Percentiles rank a stretch among this genome's conserved stretches.
phyloP scores from a whole-genome alignment of 1,284 basidiomycete species.

The Puccinia polysora region DNA sequence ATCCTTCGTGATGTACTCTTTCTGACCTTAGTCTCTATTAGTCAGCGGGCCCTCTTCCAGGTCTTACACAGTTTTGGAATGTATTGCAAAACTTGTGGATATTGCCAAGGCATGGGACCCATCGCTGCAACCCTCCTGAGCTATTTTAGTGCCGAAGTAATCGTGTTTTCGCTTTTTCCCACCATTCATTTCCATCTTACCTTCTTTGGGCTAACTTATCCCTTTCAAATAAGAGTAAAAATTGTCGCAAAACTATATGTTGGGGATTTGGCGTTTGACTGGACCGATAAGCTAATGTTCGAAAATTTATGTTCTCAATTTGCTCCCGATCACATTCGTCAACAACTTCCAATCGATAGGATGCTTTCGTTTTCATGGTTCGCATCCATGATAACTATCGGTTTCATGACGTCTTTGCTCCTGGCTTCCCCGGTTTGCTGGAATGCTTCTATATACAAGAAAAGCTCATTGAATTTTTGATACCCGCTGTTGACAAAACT shows the following conservation, averaged over 20 bases:
- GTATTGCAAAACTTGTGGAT: conserved; percentile 78
- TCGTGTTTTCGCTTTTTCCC: background rate
- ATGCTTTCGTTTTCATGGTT: conserved; percentile 75
- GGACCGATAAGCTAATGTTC: no score
- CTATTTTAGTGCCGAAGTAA: conserved; percentile 77
- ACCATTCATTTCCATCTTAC: no score
- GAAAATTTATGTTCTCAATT: conserved; percentile 6
- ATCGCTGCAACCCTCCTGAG: conserved; percentile 90
- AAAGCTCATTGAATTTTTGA: conserved; percentile 70
- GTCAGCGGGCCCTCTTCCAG: conserved; percentile 88
- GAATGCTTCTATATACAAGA: conserved; percentile 94
- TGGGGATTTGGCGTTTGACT: no score
- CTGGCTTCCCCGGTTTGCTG: conserved; percentile 90
- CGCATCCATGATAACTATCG: conserved; percentile 80
- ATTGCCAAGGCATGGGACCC: conserved; percentile 98
- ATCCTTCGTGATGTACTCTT: background rate
- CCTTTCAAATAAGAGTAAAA: no score
- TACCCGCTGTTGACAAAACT: conserved; percentile 79
- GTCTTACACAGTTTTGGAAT: conserved; percentile 88
- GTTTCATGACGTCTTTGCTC: conserved; percentile 82
- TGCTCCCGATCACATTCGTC: background rate
- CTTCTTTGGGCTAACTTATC: no score
- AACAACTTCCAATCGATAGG: conserved; percentile 52
- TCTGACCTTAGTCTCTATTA: conserved; percentile 51
- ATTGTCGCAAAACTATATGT: no score